Evolutionary conservation across 1,284 basidiomycete species (phyloP), one percentile per base, ranked within the genome.

Genomic region (Trametes versicolor): DNA sequence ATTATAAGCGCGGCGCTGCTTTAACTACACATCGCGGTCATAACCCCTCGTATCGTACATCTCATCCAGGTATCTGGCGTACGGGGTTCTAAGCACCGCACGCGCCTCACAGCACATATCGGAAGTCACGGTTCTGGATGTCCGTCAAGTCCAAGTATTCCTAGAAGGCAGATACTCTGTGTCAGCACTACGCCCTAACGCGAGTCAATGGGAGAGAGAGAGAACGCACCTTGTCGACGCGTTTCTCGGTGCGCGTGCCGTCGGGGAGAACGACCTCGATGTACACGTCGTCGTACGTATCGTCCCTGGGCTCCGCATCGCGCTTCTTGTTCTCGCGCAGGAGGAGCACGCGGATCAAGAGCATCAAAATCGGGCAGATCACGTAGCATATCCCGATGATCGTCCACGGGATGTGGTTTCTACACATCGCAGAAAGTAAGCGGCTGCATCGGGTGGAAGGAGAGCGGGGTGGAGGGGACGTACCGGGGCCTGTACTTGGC

Each of bases 321-420:
- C 92, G 82, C 15, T 81, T 78, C 59, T 80, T 82, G 74, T 93
- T 93, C 79, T 93, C 92, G 23, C 81, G 79, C 10, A 78, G 77
- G 62, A 94, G 84, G 54, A 87, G 71, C 66, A 72, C 78, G 17
- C 90, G 86, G 63, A 89, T 87, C 41, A 72, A 51, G 56, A 91
- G 75, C 54, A 90, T 64, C 53, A 88, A 60, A 2, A 77, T 23
- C 43, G 85, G 83, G 72, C 86, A 88, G 54, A 75, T 66, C 15
- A 81, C 65, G 69, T 86, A 85, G 72, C 85, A 88, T 56, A 86
- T 73, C 0, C 84, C 83, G 61, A 91, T 90, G 67, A 91, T 79
- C 53, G 82, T 83, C 89, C 89, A 91, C 0, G 89, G 89, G 51
- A 91, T 75, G 65, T 82, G 86, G 70, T 91, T 90, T 58, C 86